Conservation (phyloP, 1,139 yeast species). For the Diutina pseudorugosa region DNA sequence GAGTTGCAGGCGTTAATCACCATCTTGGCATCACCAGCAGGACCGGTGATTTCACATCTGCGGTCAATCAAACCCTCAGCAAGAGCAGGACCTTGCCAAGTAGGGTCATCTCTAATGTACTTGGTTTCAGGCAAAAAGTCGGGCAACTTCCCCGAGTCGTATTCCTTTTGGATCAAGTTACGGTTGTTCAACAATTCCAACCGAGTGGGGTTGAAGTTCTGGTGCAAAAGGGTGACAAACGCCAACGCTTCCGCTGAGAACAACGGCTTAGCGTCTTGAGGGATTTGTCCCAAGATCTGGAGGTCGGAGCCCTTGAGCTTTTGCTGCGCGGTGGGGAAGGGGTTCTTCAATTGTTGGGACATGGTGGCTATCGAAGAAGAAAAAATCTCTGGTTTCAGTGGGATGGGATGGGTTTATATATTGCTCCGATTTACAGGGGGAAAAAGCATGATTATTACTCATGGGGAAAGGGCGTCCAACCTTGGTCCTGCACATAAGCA, state of each 20-base stretch:
- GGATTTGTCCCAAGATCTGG: constrained; percentile 51
- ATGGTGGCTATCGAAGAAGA: neutral
- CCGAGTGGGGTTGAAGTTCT: constrained; percentile 54
- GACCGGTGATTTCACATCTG: constrained; percentile 82
- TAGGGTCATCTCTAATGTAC: constrained; percentile 56
- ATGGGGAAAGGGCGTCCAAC: neutral
- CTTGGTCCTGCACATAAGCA: neutral
- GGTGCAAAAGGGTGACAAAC: constrained; percentile 62
- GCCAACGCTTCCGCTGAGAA: constrained; percentile 60
- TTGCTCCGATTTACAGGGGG: neutral
- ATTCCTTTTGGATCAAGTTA: constrained; percentile 42
- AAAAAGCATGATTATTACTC: neutral
- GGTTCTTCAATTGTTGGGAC: constrained; percentile 11
- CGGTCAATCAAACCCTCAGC: constrained; percentile 71
- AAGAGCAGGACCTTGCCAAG: constrained; percentile 72
- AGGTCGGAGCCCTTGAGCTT: constrained; percentile 42
- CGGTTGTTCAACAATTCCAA: constrained; percentile 49
- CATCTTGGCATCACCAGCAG: constrained; percentile 76
- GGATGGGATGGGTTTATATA: neutral
- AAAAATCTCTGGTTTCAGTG: no score
- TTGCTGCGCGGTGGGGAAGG: constrained; percentile 41
- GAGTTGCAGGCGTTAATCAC: constrained; percentile 87
- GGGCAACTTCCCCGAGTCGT: constrained; percentile 61
- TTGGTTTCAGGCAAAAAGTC: constrained; percentile 64
- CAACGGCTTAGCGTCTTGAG: constrained; percentile 46